These are phyloP conservation scores for Solanum virginianum DNA, from an alignment of 257 asterid species.

Conservation along the genomic window DNA sequence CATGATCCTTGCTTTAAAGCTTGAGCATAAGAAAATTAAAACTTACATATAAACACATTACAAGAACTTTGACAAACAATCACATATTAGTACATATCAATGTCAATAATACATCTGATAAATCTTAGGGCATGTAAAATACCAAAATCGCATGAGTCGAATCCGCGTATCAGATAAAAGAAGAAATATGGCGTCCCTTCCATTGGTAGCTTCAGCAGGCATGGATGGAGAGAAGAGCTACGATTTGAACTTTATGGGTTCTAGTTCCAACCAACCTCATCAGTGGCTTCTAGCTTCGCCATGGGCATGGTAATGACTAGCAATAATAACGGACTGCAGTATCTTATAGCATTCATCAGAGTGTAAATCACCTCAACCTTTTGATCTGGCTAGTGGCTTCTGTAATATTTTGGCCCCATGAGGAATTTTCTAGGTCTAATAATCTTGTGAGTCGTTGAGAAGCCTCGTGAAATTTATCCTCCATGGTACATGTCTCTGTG, in stretches of 20 bases:
- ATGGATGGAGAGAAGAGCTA: not conserved
- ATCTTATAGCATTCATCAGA: not conserved
- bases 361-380: conserved; percentile 18
- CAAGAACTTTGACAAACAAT: not conserved
- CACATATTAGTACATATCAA: not conserved
- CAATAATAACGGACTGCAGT: not conserved
- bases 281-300: not conserved
- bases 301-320: no score
- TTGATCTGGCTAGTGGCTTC: conserved; percentile 34
- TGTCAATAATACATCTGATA: not conserved
- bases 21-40: not conserved
- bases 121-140: not conserved
- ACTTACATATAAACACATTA: not conserved
- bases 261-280: not conserved
- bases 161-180: not conserved
- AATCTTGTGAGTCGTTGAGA: conserved; percentile 21
- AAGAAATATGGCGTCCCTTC: not conserved
- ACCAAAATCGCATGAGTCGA: not conserved
- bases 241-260: not conserved
- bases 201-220: not conserved
- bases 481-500: conserved; percentile 14
- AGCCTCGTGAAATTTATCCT: conserved; percentile 38
- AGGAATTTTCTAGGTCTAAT: conserved; percentile 21
- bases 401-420: conserved; percentile 26
- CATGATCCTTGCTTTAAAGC: not conserved